phyloP scores from a whole-genome alignment of 768 basidiomycete genomes.

The Pleurotus citrinopileatus region DNA sequence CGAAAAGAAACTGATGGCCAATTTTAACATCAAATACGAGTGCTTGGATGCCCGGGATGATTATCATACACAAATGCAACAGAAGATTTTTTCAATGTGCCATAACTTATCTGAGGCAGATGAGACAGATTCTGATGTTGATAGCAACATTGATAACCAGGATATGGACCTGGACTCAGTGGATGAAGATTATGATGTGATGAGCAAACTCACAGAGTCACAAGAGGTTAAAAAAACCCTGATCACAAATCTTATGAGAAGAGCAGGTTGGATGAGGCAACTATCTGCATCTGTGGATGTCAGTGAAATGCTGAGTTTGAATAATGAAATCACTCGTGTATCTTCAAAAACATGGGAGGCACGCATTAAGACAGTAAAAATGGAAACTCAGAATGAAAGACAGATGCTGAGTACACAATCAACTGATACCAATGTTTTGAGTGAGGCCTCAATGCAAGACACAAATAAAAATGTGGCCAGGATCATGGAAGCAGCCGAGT shows the following conservation, averaged over 20 bases:
- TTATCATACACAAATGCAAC: slow-evolving; percentile 15
- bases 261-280: neutral
- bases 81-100: slow-evolving; percentile 9
- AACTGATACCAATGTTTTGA: too few species aligned
- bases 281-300: neutral
- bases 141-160: neutral
- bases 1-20: slow-evolving; percentile 18
- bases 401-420: neutral
- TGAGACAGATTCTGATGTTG: neutral
- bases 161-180: neutral
- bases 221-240: neutral
- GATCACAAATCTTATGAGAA: neutral
- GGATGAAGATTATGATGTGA: neutral
- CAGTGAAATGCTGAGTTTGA: neutral
- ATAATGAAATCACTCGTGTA: neutral
- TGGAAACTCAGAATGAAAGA: neutral
- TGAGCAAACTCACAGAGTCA: neutral
- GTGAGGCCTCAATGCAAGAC: too few species aligned
- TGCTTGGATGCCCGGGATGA: slow-evolving; percentile 29
- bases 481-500: too few species aligned
- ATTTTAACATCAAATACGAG: slow-evolving; percentile 25
- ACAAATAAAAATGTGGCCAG: too few species aligned
- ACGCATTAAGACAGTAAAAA: neutral
- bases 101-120: neutral
- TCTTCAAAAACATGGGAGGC: neutral